phyloP scores from a whole-genome alignment of 495 filamentous ascomycete genomes.

The Xylaria acuta region DNA sequence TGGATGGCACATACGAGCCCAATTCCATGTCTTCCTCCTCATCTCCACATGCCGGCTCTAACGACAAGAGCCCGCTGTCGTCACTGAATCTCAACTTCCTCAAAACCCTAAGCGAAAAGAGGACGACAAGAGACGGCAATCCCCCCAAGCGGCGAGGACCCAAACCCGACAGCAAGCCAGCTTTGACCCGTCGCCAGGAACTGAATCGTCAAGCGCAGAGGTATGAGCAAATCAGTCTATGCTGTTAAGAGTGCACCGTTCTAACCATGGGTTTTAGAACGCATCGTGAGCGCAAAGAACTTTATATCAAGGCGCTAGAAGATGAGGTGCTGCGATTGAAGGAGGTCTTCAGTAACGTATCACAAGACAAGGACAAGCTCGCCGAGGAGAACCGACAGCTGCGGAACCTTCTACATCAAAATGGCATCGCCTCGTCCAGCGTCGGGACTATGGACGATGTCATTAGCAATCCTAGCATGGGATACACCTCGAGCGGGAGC shows the following conservation, averaged over 20 bases:
- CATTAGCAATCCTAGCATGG: constrained; percentile 50
- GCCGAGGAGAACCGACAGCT: constrained; percentile 79
- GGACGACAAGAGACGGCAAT: constrained; percentile 77
- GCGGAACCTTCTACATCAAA: constrained; percentile 72
- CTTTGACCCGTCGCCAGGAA: constrained; percentile 91
- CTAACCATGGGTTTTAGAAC: constrained; percentile 59
- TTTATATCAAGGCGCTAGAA: constrained; percentile 93
- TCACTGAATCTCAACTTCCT: constrained; percentile 63
- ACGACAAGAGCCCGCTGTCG: constrained; percentile 59
- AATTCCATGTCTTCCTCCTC: constrained; percentile 51
- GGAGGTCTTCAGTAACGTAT: constrained; percentile 65
- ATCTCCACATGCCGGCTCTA: constrained; percentile 44
- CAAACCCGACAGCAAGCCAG: constrained; percentile 96
- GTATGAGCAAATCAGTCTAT: constrained; percentile 53
- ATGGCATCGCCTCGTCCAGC: constrained; percentile 64
- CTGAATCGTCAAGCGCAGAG: constrained; percentile 95
- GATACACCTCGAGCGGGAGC: constrained; percentile 61
- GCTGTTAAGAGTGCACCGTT: neutral
- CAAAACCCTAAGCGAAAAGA: constrained; percentile 67
- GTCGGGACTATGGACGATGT: constrained; percentile 52
- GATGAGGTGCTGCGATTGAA: constrained; percentile 79
- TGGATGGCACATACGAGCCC: constrained; percentile 44
- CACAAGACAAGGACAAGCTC: constrained; percentile 69
- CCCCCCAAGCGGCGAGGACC: constrained; percentile 88
- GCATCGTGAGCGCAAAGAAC: constrained; percentile 95